Conservation (phyloP, 2,329 filamentous ascomycete species). For the Didymella lethalis region DNA sequence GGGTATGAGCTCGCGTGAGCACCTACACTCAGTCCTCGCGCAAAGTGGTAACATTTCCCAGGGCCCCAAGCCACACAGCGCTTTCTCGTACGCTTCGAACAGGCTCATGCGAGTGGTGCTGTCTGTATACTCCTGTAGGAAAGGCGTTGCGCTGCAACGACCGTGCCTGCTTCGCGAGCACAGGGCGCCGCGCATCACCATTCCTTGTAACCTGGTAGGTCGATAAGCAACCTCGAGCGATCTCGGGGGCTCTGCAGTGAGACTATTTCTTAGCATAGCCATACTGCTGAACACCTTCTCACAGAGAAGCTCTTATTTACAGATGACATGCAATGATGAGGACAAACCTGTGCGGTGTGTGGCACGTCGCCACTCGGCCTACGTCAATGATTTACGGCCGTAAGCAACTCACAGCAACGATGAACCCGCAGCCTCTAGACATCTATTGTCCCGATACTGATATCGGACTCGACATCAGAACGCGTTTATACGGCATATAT, state of each 20-base stretch:
- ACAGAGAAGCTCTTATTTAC: neutral
- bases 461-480: neutral
- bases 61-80: neutral
- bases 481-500: neutral
- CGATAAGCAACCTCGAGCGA: neutral
- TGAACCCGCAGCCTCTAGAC: slow-evolving; percentile 1
- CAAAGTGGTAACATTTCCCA: slow-evolving; percentile 1
- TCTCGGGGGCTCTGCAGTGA: neutral
- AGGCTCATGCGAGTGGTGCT: neutral
- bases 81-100: neutral
- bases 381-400: slow-evolving; percentile 21
- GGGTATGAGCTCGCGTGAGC: slow-evolving; percentile 17
- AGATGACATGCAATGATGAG: neutral
- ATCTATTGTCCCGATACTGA: neutral
- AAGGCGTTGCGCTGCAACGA: neutral
- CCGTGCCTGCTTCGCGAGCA: slow-evolving; percentile 1
- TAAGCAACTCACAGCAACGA: slow-evolving; percentile 9
- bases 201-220: neutral
- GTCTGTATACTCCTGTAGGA: too few species aligned
- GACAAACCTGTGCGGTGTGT: neutral
- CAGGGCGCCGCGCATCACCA: neutral
- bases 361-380: slow-evolving; percentile 13
- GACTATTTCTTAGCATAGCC: neutral
- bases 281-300: neutral
- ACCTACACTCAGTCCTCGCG: slow-evolving; percentile 8